These are phyloP conservation scores for Taphrina populina DNA, from an alignment of 1,139 yeast genomes.

Conservation along the genomic window DNA sequence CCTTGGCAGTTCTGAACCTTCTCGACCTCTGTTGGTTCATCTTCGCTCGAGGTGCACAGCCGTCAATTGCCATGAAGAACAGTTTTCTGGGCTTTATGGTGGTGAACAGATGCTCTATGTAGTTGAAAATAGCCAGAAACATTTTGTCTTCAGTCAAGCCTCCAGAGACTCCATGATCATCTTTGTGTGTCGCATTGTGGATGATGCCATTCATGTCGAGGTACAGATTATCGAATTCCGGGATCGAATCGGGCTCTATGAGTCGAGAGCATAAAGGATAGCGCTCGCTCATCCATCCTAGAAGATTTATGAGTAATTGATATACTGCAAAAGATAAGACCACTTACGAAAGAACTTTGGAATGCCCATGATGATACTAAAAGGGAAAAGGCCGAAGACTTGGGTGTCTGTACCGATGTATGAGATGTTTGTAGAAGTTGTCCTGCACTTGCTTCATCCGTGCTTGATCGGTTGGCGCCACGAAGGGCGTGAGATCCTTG, in stretches of 20 bases:
- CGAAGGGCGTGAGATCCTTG: too few relatives aligned
- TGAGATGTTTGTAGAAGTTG: too few relatives aligned
- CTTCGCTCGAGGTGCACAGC: constrained; percentile 98
- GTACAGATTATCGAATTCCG: constrained; percentile 92
- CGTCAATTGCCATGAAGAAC: constrained; percentile 97
- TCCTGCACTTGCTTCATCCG: too few relatives aligned
- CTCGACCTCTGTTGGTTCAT: constrained; percentile 98
- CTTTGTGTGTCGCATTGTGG: constrained; percentile 82
- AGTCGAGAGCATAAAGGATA: constrained; percentile 95
- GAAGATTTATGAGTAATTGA: too few relatives aligned
- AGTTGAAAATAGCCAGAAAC: constrained; percentile 87
- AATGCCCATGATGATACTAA: constrained; percentile 38
- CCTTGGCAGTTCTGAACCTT: constrained; percentile 91
- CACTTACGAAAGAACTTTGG: constrained; percentile 25
- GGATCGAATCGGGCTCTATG: constrained; percentile 78
- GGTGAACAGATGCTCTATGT: constrained; percentile 88
- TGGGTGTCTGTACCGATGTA: too few relatives aligned
- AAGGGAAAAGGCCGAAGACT: too few relatives aligned
- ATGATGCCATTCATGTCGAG: constrained; percentile 97
- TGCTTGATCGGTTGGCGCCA: too few relatives aligned
- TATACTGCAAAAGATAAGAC: too few relatives aligned
- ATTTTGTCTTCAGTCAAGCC: constrained; percentile 85
- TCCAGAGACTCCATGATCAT: constrained; percentile 50
- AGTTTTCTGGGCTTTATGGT: constrained; percentile 82
- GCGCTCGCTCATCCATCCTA: constrained; percentile 95